phyloP scores from a whole-genome alignment of 225 moss, liverwort and hornwort species.

The Sphagnum tenellum region DNA sequence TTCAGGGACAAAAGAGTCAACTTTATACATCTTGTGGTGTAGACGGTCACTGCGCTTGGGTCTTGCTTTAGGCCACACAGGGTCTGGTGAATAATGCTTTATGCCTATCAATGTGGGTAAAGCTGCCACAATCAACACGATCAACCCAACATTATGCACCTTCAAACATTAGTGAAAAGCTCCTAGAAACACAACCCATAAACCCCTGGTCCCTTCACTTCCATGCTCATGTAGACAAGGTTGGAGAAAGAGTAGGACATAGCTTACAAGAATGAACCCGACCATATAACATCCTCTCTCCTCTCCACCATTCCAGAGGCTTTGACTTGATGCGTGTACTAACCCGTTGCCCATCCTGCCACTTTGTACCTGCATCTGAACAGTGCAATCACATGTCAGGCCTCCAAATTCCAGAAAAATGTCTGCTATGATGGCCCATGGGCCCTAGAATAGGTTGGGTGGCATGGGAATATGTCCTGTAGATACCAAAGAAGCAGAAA shows the following conservation, averaged over 20 bases:
- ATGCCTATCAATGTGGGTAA: conserved; percentile 55
- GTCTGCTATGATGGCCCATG: too few relatives aligned
- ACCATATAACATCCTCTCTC: conserved; percentile 54
- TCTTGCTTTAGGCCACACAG: conserved; percentile 47
- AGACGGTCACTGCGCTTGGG: conserved; percentile 9
- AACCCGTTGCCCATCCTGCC: conserved; percentile 43
- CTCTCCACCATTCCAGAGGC: conserved; percentile 64
- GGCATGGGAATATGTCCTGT: too few relatives aligned
- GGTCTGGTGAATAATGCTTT: conserved; percentile 54
- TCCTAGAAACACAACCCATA: not conserved
- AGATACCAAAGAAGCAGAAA: not conserved
- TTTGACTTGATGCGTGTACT: conserved; percentile 54
- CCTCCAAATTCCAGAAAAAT: too few relatives aligned
- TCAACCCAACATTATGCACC: not conserved
- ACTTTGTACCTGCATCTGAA: conserved; percentile 56
- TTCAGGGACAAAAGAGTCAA: conserved; percentile 51
- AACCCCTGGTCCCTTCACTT: not conserved
- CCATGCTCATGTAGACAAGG: not conserved
- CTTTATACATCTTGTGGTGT: conserved; percentile 28
- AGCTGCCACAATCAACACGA: conserved; percentile 22
- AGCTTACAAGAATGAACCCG: conserved; percentile 51
- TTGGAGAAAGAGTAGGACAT: not conserved
- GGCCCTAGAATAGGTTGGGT: too few relatives aligned
- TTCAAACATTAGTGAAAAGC: not conserved
- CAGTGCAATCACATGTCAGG: not conserved